Evolutionary conservation across 164 flowering plant genomes (phyloP).

Genomic region (Santalum album): DNA sequence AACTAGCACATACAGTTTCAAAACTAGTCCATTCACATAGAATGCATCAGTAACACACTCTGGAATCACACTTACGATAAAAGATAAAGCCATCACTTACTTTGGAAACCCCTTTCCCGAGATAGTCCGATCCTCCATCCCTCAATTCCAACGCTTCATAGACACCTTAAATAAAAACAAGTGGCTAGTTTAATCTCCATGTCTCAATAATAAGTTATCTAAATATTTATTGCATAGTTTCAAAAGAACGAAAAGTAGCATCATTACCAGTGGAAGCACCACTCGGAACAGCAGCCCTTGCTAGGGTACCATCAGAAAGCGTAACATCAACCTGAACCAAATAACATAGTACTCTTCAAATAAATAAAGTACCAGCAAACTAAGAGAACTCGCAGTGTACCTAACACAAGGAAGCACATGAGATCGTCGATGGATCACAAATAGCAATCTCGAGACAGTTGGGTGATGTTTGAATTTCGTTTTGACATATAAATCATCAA

Average conservation of each 20-base stretch:
- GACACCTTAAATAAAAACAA: constrained; percentile 18
- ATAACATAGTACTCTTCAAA: no score
- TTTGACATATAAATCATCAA: no score
- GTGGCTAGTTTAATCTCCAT: not conserved
- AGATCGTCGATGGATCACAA: no score
- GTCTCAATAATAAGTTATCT: not conserved
- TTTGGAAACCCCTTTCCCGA: constrained; percentile 58
- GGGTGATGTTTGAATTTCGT: no score
- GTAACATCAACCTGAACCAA: constrained; percentile 35
- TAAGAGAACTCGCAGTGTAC: no score
- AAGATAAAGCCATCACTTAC: constrained; percentile 10
- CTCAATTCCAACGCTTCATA: constrained; percentile 53
- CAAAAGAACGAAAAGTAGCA: not conserved
- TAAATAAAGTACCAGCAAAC: no score
- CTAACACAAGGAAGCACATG: no score
- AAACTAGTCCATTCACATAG: no score
- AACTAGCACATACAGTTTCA: no score
- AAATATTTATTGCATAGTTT: not conserved
- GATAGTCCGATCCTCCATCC: constrained; percentile 54
- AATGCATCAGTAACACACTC: no score
- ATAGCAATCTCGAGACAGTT: no score
- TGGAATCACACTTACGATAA: no score
- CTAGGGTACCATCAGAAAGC: constrained; percentile 31
- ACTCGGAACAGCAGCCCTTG: constrained; percentile 67
- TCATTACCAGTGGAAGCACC: constrained; percentile 55